A percentile compares a stretch with the other conserved stretches of the same genome.
These are phyloP conservation scores for Aspergillus proliferans DNA, from an alignment of 2,329 filamentous ascomycete species.

Conservation along the genomic window DNA sequence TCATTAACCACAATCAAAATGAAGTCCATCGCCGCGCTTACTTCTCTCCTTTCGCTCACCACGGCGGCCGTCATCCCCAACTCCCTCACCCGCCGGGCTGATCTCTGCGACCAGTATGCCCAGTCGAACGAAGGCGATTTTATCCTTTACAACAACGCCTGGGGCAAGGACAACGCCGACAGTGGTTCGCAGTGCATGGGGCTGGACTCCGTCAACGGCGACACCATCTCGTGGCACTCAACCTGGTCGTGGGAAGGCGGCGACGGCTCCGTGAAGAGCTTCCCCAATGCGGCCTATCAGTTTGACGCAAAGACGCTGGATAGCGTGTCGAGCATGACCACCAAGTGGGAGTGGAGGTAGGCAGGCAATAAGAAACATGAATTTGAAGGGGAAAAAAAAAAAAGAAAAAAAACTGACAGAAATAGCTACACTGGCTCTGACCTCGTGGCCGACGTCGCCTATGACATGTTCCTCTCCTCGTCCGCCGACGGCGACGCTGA, in stretches of 20 bases:
- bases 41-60: slow-evolving; percentile 18
- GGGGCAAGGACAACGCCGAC: slow-evolving; percentile 36
- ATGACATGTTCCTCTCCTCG: slow-evolving; percentile 55
- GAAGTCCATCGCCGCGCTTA: slow-evolving; percentile 20
- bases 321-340: slow-evolving; percentile 37
- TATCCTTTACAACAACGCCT: slow-evolving; percentile 51
- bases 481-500: slow-evolving; percentile 41
- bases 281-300: slow-evolving; percentile 38
- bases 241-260: slow-evolving; percentile 42
- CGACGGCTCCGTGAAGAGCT: slow-evolving; percentile 41
- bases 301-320: slow-evolving; percentile 30
- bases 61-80: slow-evolving; percentile 19
- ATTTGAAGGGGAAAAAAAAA: neutral
- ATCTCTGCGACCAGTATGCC: slow-evolving; percentile 39
- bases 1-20: slow-evolving; percentile 13
- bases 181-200: slow-evolving; percentile 41
- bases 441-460: slow-evolving; percentile 55
- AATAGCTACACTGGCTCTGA: slow-evolving; percentile 42
- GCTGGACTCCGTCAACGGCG: slow-evolving; percentile 30
- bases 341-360: slow-evolving; percentile 42
- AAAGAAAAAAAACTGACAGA: slow-evolving; percentile 3
- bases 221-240: slow-evolving; percentile 39
- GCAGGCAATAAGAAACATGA: neutral
- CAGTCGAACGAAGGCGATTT: slow-evolving; percentile 35
- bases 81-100: slow-evolving; percentile 20